Conservation (phyloP, 2,329 filamentous ascomycete genomes). For the Aspergillus tubingensis region DNA sequence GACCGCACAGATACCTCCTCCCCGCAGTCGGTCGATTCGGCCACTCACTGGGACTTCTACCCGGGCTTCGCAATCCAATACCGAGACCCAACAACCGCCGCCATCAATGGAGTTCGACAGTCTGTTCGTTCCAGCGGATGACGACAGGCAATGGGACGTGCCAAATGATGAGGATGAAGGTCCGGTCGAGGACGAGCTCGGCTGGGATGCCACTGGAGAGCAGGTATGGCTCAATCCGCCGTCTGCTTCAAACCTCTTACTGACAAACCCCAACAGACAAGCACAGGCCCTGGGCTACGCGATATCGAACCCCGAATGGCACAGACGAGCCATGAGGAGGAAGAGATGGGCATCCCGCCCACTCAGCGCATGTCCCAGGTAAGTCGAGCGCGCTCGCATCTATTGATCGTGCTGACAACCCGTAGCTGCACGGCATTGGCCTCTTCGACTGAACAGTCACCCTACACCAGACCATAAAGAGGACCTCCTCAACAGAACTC, state of each 20-base stretch:
- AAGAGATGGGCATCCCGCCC: constrained; percentile 47
- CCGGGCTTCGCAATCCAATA: constrained; percentile 23
- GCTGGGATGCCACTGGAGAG: constrained; percentile 61
- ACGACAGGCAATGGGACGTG: constrained; percentile 63
- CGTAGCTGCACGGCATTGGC: constrained; percentile 40
- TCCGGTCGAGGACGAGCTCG: constrained; percentile 61
- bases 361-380: constrained; percentile 54
- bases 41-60: constrained; percentile 36
- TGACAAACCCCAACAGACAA: constrained; percentile 29
- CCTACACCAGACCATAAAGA: background rate
- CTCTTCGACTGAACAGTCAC: constrained; percentile 44
- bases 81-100: constrained; percentile 31
- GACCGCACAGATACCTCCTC: constrained; percentile 33
- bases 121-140: constrained; percentile 63
- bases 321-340: constrained; percentile 27
- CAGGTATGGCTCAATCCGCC: constrained; percentile 35
- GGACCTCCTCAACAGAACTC: background rate
- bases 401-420: constrained; percentile 23
- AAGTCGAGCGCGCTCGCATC: constrained; percentile 12
- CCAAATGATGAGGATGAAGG: constrained; percentile 56
- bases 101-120: constrained; percentile 55
- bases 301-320: constrained; percentile 34
- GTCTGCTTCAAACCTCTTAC: background rate
- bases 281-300: constrained; percentile 32
- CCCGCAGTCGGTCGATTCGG: constrained; percentile 34